Evolutionary conservation across 148 eudicot species (phyloP).

Genomic region (Oxyria digyna): DNA sequence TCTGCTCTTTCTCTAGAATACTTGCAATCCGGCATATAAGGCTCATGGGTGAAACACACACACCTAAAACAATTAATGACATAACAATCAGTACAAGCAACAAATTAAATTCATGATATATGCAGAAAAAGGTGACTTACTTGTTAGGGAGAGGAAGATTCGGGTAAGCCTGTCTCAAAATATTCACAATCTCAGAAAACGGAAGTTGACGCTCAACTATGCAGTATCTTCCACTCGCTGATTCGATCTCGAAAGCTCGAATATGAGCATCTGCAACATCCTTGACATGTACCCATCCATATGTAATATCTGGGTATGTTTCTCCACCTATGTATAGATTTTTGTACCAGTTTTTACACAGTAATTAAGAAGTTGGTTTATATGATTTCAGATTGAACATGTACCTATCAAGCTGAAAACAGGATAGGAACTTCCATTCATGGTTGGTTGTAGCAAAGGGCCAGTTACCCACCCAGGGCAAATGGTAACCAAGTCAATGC

Average conservation of each 20-base stretch:
- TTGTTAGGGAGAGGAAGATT: too few relatives aligned
- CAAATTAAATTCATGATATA: too few relatives aligned
- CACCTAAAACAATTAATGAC: too few relatives aligned
- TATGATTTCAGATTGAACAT: slow-evolving; percentile 1
- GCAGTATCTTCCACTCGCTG: slow-evolving; percentile 23
- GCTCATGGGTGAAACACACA: too few relatives aligned
- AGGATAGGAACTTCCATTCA: slow-evolving; percentile 1
- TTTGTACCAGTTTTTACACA: not conserved
- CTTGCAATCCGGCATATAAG: too few relatives aligned
- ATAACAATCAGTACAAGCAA: too few relatives aligned
- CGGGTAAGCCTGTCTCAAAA: too few relatives aligned
- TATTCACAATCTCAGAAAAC: too few relatives aligned
- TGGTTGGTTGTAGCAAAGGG: slow-evolving; percentile 21
- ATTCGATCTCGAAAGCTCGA: slow-evolving; percentile 39
- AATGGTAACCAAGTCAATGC: too few relatives aligned
- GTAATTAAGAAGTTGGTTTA: slow-evolving; percentile 1
- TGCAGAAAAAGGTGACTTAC: too few relatives aligned
- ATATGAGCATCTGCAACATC: slow-evolving; percentile 46
- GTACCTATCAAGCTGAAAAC: slow-evolving; percentile 30
- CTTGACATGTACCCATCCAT: slow-evolving; percentile 40
- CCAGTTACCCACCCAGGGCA: slow-evolving; percentile 20
- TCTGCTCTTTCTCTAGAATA: too few relatives aligned
- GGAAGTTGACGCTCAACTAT: too few relatives aligned
- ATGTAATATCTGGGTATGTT: slow-evolving; percentile 18
- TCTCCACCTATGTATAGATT: slow-evolving; percentile 20